Conservation (phyloP, 768 basidiomycete genomes). For the Hydnomerulius pinastri region DNA sequence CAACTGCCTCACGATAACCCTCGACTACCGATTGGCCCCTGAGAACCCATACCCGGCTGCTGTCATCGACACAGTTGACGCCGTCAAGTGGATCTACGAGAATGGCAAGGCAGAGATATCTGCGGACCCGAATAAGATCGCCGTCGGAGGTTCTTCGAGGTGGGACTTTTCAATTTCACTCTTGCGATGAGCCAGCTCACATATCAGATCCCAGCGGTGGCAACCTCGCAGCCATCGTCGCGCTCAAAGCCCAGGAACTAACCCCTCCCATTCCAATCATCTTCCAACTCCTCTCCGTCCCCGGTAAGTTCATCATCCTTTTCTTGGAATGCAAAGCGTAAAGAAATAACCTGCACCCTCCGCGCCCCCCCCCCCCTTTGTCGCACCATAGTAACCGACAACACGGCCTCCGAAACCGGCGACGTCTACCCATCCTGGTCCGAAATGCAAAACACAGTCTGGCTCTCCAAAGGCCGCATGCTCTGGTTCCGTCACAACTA, state of each 20-base stretch:
- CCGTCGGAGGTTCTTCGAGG: conserved; percentile 76
- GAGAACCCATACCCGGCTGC: conserved; percentile 73
- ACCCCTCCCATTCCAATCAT: conserved; percentile 53
- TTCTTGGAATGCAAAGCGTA: not conserved
- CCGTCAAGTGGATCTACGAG: conserved; percentile 59
- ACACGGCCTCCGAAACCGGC: conserved; percentile 52
- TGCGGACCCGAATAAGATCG: conserved; percentile 54
- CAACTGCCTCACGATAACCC: conserved; percentile 61
- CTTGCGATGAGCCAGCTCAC: not conserved
- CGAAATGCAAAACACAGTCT: conserved; percentile 56
- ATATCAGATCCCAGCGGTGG: conserved; percentile 50
- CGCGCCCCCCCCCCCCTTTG: not conserved
- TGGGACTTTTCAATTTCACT: conserved; percentile 14
- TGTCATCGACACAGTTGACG: conserved; percentile 68
- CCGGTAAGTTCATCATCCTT: conserved; percentile 28
- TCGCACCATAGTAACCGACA: conserved; percentile 52
- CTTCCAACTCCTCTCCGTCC: conserved; percentile 72
- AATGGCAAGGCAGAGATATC: conserved; percentile 48
- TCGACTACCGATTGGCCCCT: conserved; percentile 74
- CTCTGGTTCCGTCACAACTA: conserved; percentile 72
- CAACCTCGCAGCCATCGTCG: conserved; percentile 65
- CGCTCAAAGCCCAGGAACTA: conserved; percentile 58
- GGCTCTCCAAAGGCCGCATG: conserved; percentile 65
- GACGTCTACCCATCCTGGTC: conserved; percentile 51
- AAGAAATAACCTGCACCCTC: not conserved